Evolutionary conservation across 306 rosid genomes (phyloP).

Genomic region (Cotoneaster glaucophyllus): DNA sequence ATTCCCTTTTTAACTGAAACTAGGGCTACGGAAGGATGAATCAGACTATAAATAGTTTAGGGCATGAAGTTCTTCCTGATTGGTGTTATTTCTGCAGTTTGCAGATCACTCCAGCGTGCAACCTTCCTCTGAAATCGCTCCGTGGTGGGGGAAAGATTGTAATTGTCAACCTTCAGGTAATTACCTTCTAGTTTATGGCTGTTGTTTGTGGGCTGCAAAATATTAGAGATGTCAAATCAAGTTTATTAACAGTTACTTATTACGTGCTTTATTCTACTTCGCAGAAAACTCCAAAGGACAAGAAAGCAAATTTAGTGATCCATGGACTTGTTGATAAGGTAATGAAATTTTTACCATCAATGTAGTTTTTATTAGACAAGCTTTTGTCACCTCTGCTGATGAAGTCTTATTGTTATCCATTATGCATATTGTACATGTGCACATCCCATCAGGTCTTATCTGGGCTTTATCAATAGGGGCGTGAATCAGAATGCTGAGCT

Average conservation of each 20-base stretch:
- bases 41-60: background rate
- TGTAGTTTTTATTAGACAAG: background rate
- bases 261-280: slow-evolving; percentile 24
- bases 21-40: background rate
- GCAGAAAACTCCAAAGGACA: slow-evolving; percentile 98
- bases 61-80: background rate
- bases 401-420: background rate
- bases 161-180: slow-evolving; percentile 94
- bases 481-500: slow-evolving; percentile 6
- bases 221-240: background rate
- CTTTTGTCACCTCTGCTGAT: background rate
- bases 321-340: slow-evolving; percentile 93
- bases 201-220: background rate
- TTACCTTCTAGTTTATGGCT: slow-evolving; percentile 2
- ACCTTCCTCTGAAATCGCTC: slow-evolving; percentile 85
- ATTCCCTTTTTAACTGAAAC: background rate
- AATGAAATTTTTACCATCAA: slow-evolving; percentile 15
- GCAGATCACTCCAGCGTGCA: slow-evolving; percentile 99
- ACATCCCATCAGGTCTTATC: background rate
- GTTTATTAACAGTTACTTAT: background rate
- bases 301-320: slow-evolving; percentile 82
- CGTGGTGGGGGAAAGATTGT: slow-evolving; percentile 96
- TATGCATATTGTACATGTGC: background rate
- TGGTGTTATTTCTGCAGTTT: slow-evolving; percentile 44
- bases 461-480: background rate